These are phyloP conservation scores for Cucumis hystrix DNA, from an alignment of 306 rosid genomes.

Conservation along the genomic window DNA sequence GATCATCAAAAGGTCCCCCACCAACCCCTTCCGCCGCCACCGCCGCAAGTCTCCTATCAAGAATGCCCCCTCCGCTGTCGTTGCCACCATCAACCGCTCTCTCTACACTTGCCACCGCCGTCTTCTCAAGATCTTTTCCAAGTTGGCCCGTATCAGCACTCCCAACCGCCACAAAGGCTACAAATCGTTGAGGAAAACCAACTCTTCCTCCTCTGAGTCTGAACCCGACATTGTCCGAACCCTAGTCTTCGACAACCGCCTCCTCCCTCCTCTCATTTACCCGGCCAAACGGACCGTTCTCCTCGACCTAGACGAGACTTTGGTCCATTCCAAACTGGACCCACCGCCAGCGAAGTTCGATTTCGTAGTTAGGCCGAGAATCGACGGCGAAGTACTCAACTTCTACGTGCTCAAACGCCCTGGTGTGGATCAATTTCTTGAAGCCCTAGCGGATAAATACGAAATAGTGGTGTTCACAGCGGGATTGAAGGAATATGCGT, in stretches of 20 bases:
- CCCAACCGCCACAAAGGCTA: slow-evolving; percentile 34
- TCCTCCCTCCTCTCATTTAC: slow-evolving; percentile 22
- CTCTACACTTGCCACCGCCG: slow-evolving; percentile 53
- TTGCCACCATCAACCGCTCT: slow-evolving; percentile 37
- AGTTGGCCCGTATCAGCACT: slow-evolving; percentile 31
- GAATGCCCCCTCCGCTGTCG: slow-evolving; percentile 36
- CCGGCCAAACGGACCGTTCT: slow-evolving; percentile 32
- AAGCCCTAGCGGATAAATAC: slow-evolving; percentile 27
- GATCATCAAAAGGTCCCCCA: slow-evolving; percentile 35
- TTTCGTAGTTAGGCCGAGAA: slow-evolving; percentile 57
- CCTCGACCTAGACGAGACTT: slow-evolving; percentile 80
- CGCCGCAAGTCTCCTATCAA: slow-evolving; percentile 47
- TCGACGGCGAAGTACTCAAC: slow-evolving; percentile 42
- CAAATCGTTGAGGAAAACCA: slow-evolving; percentile 40
- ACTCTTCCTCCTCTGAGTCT: background rate
- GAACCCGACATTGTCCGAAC: slow-evolving; percentile 15
- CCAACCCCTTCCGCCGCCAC: slow-evolving; percentile 37
- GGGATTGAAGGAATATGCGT: slow-evolving; percentile 65
- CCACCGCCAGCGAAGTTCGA: slow-evolving; percentile 48
- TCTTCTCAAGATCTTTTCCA: slow-evolving; percentile 57
- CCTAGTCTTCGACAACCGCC: slow-evolving; percentile 22
- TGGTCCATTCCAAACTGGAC: slow-evolving; percentile 46
- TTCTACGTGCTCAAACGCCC: slow-evolving; percentile 86
- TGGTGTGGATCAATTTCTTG: slow-evolving; percentile 56
- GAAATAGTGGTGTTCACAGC: slow-evolving; percentile 93